Conservation (phyloP, 2,329 filamentous ascomycete genomes). For the Penicillium sp. region DNA sequence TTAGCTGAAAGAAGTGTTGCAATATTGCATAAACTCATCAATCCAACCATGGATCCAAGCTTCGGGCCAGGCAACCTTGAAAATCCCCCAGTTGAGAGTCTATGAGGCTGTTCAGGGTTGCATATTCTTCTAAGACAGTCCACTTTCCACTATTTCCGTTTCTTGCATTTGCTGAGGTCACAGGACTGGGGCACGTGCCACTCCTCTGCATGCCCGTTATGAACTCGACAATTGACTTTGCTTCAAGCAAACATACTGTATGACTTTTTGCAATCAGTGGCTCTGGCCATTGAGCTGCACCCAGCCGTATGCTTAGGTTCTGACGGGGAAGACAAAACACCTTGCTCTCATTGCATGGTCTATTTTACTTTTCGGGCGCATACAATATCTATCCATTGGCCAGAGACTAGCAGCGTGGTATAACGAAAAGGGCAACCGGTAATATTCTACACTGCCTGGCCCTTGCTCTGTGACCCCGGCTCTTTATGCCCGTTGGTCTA, state of each 20-base stretch:
- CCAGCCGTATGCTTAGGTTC: constrained; percentile 13
- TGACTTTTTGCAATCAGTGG: constrained; percentile 9
- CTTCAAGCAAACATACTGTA: constrained; percentile 4
- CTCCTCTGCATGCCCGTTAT: background rate
- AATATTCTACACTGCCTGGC: constrained; percentile 11
- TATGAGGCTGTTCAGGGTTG: constrained; percentile 9
- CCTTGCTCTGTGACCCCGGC: constrained; percentile 13
- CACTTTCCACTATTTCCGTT: background rate
- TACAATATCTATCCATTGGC: constrained; percentile 8
- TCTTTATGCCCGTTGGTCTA: constrained; percentile 19
- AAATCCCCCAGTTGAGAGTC: constrained; percentile 10
- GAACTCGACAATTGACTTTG: background rate
- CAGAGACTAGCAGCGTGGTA: constrained; percentile 1
- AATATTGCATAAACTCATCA: constrained; percentile 14
- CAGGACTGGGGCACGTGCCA: constrained; percentile 18
- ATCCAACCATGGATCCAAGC: constrained; percentile 19
- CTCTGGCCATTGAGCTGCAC: constrained; percentile 11
- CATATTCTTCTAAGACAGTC: constrained; percentile 11
- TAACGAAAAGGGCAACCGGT: constrained; percentile 4
- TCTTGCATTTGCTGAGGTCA: background rate
- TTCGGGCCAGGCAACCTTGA: constrained; percentile 1
- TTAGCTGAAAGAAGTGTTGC: background rate
- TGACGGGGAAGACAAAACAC: constrained; percentile 6
- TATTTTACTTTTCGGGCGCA: constrained; percentile 8
- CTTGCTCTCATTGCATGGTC: constrained; percentile 1